A percentile compares a stretch with the other conserved stretches of the same genome.
Conservation (phyloP, 1,284 basidiomycete genomes). For the Rhodofomes roseus region DNA sequence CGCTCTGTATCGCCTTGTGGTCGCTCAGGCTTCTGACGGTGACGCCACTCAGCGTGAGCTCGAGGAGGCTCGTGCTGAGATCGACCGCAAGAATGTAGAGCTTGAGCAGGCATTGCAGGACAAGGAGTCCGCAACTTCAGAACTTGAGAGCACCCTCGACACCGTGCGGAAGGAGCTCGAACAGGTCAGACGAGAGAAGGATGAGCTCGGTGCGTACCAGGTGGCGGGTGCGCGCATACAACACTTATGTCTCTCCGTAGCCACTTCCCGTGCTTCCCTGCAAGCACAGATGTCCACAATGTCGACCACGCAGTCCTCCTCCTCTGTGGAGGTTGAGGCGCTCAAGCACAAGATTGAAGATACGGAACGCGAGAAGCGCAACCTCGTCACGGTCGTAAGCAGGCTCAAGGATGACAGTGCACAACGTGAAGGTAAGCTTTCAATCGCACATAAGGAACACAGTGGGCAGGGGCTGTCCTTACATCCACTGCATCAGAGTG, state of each 20-base stretch:
- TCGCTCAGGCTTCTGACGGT: conserved; percentile 49
- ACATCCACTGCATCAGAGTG: not conserved
- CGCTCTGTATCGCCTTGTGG: conserved; percentile 57
- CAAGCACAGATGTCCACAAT: conserved; percentile 52
- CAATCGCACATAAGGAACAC: not conserved
- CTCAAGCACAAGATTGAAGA: conserved; percentile 63
- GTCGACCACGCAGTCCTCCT: conserved; percentile 50
- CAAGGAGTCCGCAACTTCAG: conserved; percentile 52
- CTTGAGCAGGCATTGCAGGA: conserved; percentile 78
- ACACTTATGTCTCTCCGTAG: conserved; percentile 32
- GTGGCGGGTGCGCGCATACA: not conserved
- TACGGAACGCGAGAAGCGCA: conserved; percentile 76
- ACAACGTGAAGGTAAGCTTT: conserved; percentile 59
- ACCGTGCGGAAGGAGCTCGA: conserved; percentile 49
- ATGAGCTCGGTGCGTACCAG: conserved; percentile 54
- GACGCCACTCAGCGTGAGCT: conserved; percentile 55
- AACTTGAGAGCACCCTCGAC: conserved; percentile 51
- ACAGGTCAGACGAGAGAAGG: conserved; percentile 53
- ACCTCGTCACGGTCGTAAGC: conserved; percentile 70
- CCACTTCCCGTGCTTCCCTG: conserved; percentile 44
- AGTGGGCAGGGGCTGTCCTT: too few relatives aligned
- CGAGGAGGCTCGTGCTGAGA: conserved; percentile 61
- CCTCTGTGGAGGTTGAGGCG: conserved; percentile 55
- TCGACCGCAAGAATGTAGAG: conserved; percentile 69
- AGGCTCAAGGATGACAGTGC: conserved; percentile 66